These are phyloP conservation scores for Neonectria hederae DNA, from an alignment of 2,329 filamentous ascomycete genomes.

Conservation along the genomic window DNA sequence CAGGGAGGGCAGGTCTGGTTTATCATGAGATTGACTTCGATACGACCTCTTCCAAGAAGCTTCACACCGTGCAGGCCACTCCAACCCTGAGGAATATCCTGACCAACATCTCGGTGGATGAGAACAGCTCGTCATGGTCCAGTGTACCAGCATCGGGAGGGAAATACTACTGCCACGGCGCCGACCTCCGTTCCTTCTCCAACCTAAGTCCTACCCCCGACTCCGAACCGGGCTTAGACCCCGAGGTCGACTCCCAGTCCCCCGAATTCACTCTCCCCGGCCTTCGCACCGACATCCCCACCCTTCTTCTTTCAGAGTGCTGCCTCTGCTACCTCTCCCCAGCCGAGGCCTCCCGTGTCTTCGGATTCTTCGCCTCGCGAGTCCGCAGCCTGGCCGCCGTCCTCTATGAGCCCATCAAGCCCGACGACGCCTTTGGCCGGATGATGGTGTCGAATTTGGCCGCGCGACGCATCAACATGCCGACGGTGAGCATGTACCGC, in stretches of 20 bases:
- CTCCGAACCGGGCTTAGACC: background rate
- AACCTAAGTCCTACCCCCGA: background rate
- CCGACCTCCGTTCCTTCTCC: slow-evolving; percentile 74
- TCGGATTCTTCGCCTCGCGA: slow-evolving; percentile 69
- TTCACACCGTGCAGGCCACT: slow-evolving; percentile 61
- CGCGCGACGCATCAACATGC: slow-evolving; percentile 82
- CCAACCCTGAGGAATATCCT: slow-evolving; percentile 54
- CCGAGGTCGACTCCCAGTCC: slow-evolving; percentile 7
- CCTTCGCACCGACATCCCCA: slow-evolving; percentile 71
- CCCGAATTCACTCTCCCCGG: slow-evolving; percentile 45
- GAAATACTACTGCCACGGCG: slow-evolving; percentile 66
- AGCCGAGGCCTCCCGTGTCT: slow-evolving; percentile 68
- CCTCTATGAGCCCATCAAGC: slow-evolving; percentile 89
- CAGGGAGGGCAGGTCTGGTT: slow-evolving; percentile 57
- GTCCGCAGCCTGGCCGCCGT: slow-evolving; percentile 67
- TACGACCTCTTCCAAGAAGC: slow-evolving; percentile 74
- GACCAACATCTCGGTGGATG: slow-evolving; percentile 42
- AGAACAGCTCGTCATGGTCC: slow-evolving; percentile 56
- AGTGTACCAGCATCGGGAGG: slow-evolving; percentile 52
- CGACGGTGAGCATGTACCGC: slow-evolving; percentile 79
- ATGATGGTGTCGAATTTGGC: slow-evolving; percentile 94
- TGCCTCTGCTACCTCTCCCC: slow-evolving; percentile 89
- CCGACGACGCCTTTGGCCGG: slow-evolving; percentile 85
- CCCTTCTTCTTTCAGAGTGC: slow-evolving; percentile 91
- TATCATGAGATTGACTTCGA: slow-evolving; percentile 97